phyloP scores from a whole-genome alignment of 1,139 yeast genomes.

The Candida freyschussii region DNA sequence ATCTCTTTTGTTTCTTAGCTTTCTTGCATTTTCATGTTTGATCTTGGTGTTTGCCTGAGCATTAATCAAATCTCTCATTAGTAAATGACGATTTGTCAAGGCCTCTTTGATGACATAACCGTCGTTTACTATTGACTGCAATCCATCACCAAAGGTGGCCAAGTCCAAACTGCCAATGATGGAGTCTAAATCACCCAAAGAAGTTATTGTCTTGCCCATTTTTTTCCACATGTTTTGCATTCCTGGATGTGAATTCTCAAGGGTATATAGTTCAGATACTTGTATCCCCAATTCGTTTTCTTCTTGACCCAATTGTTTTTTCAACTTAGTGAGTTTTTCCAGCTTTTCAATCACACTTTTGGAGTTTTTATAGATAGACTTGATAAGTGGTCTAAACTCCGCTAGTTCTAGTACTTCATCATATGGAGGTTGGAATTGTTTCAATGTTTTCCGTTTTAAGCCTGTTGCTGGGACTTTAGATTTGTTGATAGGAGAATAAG shows the following conservation, averaged over 20 bases:
- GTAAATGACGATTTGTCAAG: constrained; percentile 81
- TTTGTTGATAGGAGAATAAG: constrained; percentile 59
- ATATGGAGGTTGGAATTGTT: constrained; percentile 87
- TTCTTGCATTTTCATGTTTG: constrained; percentile 70
- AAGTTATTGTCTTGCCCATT: constrained; percentile 60
- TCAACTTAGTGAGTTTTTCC: constrained; percentile 49
- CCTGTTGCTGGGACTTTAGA: constrained; percentile 71
- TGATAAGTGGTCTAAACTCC: constrained; percentile 79
- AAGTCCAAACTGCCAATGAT: constrained; percentile 69
- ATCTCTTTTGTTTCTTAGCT: constrained; percentile 67
- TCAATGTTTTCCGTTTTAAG: constrained; percentile 77
- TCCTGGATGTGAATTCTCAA: constrained; percentile 54
- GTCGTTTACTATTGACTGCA: constrained; percentile 61
- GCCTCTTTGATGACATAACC: constrained; percentile 90
- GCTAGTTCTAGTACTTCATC: constrained; percentile 82
- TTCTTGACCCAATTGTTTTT: constrained; percentile 52
- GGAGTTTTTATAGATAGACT: constrained; percentile 61
- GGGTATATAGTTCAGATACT: constrained; percentile 42
- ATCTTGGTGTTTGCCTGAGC: constrained; percentile 72
- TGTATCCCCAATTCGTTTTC: constrained; percentile 64
- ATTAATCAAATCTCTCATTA: constrained; percentile 81
- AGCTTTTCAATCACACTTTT: constrained; percentile 53
- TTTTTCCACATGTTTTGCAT: constrained; percentile 83
- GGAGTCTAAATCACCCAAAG: constrained; percentile 73
- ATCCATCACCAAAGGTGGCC: constrained; percentile 75